Percentiles rank a stretch among this genome's conserved stretches.
These are phyloP conservation scores for Aspergillus tubingensis DNA, from an alignment of 2,329 filamentous ascomycete species.

Conservation along the genomic window DNA sequence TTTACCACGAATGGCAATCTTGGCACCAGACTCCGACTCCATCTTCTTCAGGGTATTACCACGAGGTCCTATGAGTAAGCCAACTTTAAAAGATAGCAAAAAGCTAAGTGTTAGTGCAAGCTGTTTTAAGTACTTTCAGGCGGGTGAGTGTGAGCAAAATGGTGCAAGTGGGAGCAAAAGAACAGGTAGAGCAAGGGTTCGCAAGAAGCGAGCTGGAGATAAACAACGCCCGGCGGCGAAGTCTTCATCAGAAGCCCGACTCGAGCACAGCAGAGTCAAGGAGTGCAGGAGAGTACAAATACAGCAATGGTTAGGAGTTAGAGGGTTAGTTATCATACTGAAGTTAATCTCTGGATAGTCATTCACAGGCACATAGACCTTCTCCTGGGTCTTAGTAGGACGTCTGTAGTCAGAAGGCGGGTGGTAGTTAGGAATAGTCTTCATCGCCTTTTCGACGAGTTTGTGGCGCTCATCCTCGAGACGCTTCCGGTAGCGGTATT, in stretches of 20 bases:
- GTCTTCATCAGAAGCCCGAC: conserved; percentile 41
- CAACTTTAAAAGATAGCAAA: conserved; percentile 77
- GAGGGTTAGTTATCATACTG: conserved; percentile 99
- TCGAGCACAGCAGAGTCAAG: conserved; percentile 44
- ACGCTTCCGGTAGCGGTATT: conserved; percentile 96
- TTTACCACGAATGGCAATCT: conserved; percentile 99
- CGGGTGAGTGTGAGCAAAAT: conserved; percentile 9
- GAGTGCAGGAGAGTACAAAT: conserved; percentile 36
- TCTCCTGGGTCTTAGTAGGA: conserved; percentile 99
- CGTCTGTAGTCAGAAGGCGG: conserved; percentile 97
- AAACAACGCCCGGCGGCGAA: conserved; percentile 35
- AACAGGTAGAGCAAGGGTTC: conserved; percentile 35
- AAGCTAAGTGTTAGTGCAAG: conserved; percentile 87
- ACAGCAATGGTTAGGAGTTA: conserved; percentile 68
- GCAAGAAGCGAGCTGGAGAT: conserved; percentile 44
- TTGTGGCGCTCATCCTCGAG: conserved; percentile 99
- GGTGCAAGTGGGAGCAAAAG: conserved; percentile 31
- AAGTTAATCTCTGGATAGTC: conserved; percentile 99
- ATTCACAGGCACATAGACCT: conserved; percentile 99
- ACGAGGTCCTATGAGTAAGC: conserved; percentile 99
- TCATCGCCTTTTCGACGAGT: conserved; percentile 98
- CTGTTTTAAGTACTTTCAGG: conserved; percentile 34
- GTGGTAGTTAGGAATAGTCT: conserved; percentile 99
- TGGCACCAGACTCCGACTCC: conserved; percentile 94
- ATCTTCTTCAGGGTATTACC: conserved; percentile 99